Conservation (phyloP, 2,329 filamentous ascomycete species). For the Furcasterigmium sp. region DNA sequence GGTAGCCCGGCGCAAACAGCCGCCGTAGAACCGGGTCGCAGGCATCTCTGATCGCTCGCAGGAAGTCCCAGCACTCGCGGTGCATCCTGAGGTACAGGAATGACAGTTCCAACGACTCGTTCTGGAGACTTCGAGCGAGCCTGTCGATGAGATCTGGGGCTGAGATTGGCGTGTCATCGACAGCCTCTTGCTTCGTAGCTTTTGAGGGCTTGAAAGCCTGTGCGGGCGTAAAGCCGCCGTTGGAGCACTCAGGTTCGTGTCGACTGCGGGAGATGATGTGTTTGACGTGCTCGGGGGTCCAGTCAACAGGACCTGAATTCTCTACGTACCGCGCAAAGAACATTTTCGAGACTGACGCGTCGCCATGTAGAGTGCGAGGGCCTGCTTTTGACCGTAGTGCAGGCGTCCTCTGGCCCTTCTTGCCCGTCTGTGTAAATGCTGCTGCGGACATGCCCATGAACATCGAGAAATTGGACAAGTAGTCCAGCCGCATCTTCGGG, state of each 20-base stretch:
- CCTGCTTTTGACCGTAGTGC: constrained; percentile 12
- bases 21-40: constrained; percentile 23
- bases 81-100: constrained; percentile 38
- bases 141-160: not conserved
- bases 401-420: constrained; percentile 12
- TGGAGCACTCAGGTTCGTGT: constrained; percentile 3
- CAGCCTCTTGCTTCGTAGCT: not conserved
- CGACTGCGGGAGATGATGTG: constrained; percentile 25
- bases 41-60: constrained; percentile 23
- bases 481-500: constrained; percentile 12
- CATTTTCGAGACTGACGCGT: constrained; percentile 24
- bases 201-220: not conserved
- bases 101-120: constrained; percentile 27
- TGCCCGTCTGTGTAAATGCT: constrained; percentile 15
- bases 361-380: constrained; percentile 21
- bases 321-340: constrained; percentile 28
- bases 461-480: constrained; percentile 21
- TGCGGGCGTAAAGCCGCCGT: not conserved
- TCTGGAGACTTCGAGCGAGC: constrained; percentile 21
- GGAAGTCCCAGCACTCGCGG: constrained; percentile 30
- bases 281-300: constrained; percentile 27
- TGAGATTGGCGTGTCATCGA: not conserved
- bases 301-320: constrained; percentile 13
- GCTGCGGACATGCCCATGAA: constrained; percentile 29
- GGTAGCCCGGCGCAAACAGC: constrained; percentile 26